A percentile compares a stretch with the other conserved stretches of the same genome.
Conservation (phyloP, 352 stramenopile genomes). For the Phytophthora pistaciae region DNA sequence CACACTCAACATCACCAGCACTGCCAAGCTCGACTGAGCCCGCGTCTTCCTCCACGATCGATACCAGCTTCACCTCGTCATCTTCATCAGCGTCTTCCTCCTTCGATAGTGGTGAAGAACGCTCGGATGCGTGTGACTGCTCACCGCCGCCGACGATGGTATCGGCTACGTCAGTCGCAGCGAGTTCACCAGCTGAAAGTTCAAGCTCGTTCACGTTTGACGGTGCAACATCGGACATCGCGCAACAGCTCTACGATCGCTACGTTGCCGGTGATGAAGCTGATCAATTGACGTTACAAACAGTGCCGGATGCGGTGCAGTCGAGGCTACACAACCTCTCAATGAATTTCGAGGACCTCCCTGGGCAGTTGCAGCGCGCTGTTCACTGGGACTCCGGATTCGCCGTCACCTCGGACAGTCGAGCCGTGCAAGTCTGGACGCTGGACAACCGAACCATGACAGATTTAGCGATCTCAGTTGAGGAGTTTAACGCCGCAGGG, state of each 20-base stretch:
- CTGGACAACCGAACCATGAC: constrained; percentile 29
- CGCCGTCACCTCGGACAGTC: constrained; percentile 18
- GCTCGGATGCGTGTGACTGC: constrained; percentile 16
- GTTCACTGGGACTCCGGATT: constrained; percentile 49
- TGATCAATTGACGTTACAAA: constrained; percentile 15
- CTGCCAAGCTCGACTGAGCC: constrained; percentile 20
- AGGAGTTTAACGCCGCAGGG: constrained; percentile 18
- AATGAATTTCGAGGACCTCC: constrained; percentile 28
- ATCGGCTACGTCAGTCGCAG: neutral
- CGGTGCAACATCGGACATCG: constrained; percentile 28
- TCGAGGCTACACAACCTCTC: constrained; percentile 23
- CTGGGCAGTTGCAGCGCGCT: constrained; percentile 38
- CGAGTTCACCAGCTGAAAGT: neutral
- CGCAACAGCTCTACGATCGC: constrained; percentile 28
- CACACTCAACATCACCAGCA: constrained; percentile 18
- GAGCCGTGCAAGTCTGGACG: constrained; percentile 27
- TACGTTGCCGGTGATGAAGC: constrained; percentile 29
- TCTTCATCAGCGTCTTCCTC: constrained; percentile 16
- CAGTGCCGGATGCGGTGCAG: constrained; percentile 13
- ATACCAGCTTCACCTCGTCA: constrained; percentile 24
- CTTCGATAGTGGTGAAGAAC: neutral
- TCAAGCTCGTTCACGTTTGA: constrained; percentile 6
- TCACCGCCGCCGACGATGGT: constrained; percentile 10
- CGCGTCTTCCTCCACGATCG: constrained; percentile 17
- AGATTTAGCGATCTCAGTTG: constrained; percentile 27